phyloP scores from a whole-genome alignment of 768 basidiomycete species.

The Lyophyllum atratum region DNA sequence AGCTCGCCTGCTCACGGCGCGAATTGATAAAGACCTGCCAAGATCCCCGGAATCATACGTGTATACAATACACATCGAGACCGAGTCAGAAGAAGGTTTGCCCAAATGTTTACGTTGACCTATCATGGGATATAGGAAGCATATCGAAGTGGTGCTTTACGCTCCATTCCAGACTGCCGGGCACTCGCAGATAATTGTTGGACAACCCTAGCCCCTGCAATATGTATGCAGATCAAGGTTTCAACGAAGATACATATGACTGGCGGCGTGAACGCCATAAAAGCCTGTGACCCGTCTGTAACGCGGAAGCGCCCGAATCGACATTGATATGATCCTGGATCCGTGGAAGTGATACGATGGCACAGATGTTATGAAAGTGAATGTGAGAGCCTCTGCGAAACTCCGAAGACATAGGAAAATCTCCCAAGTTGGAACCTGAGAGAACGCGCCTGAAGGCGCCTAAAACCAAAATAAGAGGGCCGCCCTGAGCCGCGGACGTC shows the following conservation, averaged over 20 bases:
- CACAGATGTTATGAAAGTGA: background rate
- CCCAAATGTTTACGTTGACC: conserved; percentile 8
- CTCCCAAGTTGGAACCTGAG: background rate
- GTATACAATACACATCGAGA: background rate
- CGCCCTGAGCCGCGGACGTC: background rate
- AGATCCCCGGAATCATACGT: background rate
- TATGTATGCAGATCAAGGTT: background rate
- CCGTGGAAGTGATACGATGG: background rate
- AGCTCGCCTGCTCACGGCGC: background rate
- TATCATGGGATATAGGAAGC: conserved; percentile 1
- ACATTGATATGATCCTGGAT: conserved; percentile 10
- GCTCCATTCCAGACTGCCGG: background rate
- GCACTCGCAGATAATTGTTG: background rate
- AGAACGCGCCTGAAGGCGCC: background rate
- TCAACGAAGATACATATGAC: background rate
- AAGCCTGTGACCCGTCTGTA: background rate
- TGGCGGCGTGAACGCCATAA: background rate
- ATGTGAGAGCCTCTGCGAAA: background rate
- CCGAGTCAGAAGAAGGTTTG: background rate
- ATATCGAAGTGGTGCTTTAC: background rate
- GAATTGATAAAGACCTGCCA: background rate
- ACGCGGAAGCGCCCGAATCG: background rate
- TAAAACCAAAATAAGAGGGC: background rate
- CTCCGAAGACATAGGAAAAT: conserved; percentile 5
- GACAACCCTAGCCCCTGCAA: background rate